phyloP scores from a whole-genome alignment of 2,329 filamentous ascomycete species.

The Epichloe hybrida region DNA sequence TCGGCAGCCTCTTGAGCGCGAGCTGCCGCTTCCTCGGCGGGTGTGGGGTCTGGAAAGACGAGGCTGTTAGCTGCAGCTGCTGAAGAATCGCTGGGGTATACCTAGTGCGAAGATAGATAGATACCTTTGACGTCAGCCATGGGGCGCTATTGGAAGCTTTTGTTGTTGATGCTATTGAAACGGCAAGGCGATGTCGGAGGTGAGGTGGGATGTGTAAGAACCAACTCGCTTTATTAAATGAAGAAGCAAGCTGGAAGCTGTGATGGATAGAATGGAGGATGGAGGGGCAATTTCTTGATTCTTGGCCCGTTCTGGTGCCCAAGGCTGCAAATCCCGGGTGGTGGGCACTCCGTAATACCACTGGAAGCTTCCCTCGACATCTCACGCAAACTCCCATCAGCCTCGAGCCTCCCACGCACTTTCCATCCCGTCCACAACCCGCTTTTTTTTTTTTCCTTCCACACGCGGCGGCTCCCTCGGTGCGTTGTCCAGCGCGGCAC shows the following conservation, averaged over 20 bases:
- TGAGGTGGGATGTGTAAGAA: background rate
- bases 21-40: constrained; percentile 44
- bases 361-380: background rate
- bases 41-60: constrained; percentile 31
- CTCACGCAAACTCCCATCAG: background rate
- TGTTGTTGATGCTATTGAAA: background rate
- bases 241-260: background rate
- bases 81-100: background rate
- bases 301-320: too few species aligned
- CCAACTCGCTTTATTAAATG: background rate
- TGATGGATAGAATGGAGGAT: background rate
- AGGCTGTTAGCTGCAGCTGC: background rate
- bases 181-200: background rate
- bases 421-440: too few species aligned
- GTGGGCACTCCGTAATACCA: background rate
- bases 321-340: too few species aligned
- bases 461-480: too few species aligned
- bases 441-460: too few species aligned
- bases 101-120: background rate
- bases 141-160: background rate
- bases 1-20: constrained; percentile 67
- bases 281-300: too few species aligned
- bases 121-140: constrained; percentile 5
- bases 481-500: too few species aligned
- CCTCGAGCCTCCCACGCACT: background rate